A percentile compares a stretch with the other conserved stretches of the same genome.
Evolutionary conservation across 2,329 filamentous ascomycete genomes (phyloP).

Genomic region (Diaporthe amygdali): DNA sequence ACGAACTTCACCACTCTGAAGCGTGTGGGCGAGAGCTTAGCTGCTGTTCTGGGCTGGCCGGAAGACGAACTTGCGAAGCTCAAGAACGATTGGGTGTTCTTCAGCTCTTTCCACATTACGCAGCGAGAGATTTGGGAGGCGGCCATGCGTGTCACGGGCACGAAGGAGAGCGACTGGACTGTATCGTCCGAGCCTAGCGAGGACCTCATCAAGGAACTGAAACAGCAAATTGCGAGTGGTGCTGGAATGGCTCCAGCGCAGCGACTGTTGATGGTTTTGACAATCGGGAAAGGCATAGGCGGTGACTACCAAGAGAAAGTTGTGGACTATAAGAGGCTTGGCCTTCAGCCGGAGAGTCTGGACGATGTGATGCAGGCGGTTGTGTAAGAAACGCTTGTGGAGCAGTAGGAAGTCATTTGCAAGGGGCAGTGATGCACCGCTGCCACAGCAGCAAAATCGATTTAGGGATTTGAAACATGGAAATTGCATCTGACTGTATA

Average conservation of each 20-base stretch:
- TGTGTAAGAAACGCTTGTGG: background rate
- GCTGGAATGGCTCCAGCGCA: background rate
- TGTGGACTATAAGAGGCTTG: background rate
- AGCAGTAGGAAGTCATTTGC: no score
- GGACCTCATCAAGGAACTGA: background rate
- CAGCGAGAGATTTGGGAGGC: constrained; percentile 40
- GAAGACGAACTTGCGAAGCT: constrained; percentile 34
- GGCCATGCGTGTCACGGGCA: constrained; percentile 38
- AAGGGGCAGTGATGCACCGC: no score
- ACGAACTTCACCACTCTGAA: constrained; percentile 36
- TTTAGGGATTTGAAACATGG: no score
- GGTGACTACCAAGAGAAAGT: background rate
- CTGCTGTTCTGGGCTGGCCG: constrained; percentile 39
- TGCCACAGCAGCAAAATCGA: no score
- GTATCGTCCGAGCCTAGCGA: background rate
- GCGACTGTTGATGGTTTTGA: background rate
- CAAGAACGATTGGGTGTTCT: constrained; percentile 38
- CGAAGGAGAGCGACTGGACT: constrained; percentile 21
- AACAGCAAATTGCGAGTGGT: background rate
- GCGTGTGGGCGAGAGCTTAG: constrained; percentile 40
- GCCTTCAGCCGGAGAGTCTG: background rate
- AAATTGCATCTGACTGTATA: no score
- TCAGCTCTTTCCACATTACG: constrained; percentile 41
- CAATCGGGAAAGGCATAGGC: background rate
- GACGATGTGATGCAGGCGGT: background rate